These are phyloP conservation scores for Arbutus unedo DNA, from an alignment of 148 eudicot species.

Conservation along the genomic window DNA sequence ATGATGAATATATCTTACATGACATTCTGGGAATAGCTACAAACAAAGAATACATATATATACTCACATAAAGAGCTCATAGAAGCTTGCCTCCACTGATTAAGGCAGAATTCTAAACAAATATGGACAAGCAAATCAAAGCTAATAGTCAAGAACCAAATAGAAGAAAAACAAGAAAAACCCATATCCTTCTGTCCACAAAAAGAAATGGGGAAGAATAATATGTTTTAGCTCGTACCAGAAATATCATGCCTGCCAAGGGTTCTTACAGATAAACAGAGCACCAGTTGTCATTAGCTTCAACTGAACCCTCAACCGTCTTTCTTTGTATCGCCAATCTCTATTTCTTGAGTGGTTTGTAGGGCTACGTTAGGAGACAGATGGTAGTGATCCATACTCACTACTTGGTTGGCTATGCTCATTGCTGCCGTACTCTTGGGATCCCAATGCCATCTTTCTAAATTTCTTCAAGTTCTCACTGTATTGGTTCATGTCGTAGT, in stretches of 20 bases:
- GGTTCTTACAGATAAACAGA: too few species aligned
- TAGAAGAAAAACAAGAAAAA: conserved; percentile 1
- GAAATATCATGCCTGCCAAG: neutral
- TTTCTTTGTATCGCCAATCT: conserved; percentile 54
- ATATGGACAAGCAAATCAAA: conserved; percentile 8
- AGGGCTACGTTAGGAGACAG: conserved; percentile 80
- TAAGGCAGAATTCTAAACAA: neutral
- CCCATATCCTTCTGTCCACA: neutral
- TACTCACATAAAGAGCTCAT: neutral
- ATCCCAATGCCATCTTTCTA: conserved; percentile 63
- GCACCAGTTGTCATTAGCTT: neutral
- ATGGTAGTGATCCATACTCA: conserved; percentile 75
- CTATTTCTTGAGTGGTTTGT: conserved; percentile 61
- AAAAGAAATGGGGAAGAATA: neutral
- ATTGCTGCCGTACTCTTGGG: conserved; percentile 68
- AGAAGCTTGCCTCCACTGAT: neutral
- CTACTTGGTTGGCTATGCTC: conserved; percentile 75
- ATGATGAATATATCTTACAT: neutral
- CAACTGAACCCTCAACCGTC: conserved; percentile 58
- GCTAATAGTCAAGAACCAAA: conserved; percentile 7
- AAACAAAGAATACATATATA: neutral
- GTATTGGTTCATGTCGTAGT: conserved; percentile 71
- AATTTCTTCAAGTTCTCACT: conserved; percentile 79
- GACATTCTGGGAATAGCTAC: neutral
- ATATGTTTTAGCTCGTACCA: neutral